Conservation (phyloP, 2,329 filamentous ascomycete species). For the Aphanoascus verrucosus region DNA sequence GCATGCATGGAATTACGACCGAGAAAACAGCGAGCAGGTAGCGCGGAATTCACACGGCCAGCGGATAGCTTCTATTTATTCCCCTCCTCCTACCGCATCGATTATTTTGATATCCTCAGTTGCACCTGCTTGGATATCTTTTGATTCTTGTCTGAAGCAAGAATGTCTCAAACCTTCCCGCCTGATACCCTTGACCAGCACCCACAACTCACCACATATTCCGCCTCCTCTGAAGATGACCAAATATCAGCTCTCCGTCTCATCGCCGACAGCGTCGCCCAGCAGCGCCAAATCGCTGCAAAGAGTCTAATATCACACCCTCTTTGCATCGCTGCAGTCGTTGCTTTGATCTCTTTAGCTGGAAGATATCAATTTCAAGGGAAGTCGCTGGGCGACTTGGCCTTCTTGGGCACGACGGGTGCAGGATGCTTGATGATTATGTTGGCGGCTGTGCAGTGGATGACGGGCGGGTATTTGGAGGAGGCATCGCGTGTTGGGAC, state of each 20-base stretch:
- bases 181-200: neutral
- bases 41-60: too few relatives aligned
- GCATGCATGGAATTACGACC: too few relatives aligned
- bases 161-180: neutral
- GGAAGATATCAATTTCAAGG: conserved; percentile 30
- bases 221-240: conserved; percentile 44
- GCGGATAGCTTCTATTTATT: too few relatives aligned
- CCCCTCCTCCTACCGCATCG: too few relatives aligned
- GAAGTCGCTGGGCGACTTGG: conserved; percentile 7
- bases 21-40: too few relatives aligned
- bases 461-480: conserved; percentile 53
- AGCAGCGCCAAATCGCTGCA: conserved; percentile 63
- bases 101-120: too few relatives aligned
- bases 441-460: conserved; percentile 49
- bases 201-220: conserved; percentile 25
- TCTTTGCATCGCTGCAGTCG: conserved; percentile 34
- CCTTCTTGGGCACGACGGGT: conserved; percentile 16
- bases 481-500: conserved; percentile 50
- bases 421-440: conserved; percentile 43
- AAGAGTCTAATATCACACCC: conserved; percentile 54
- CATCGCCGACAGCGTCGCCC: conserved; percentile 69
- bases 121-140: neutral
- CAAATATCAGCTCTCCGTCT: conserved; percentile 60
- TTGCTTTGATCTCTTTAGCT: conserved; percentile 30
- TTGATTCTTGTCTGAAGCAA: neutral